Base-by-base conservation (phyloP, 2,329 filamentous ascomycete genomes). In the Chlorencoelia australis region DNA sequence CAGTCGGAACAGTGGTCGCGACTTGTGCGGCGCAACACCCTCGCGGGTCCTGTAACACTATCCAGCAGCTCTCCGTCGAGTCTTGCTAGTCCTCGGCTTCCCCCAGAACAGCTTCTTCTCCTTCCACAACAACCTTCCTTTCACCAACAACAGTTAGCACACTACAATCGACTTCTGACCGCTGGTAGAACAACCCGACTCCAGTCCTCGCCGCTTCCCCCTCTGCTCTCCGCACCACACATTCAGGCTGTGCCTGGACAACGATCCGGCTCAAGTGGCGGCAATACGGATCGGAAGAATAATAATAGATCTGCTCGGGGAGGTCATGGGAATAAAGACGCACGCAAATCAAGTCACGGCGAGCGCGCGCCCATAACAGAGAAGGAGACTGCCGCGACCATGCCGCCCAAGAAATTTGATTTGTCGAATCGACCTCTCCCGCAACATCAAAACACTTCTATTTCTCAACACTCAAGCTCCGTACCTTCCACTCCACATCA, bases 401-500 rank as follows among this genome's bases (percentile, higher is more conserved):
- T 57, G 54, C 47, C 51, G 32, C 39, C 42, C 30, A 55, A 56
- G 43, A 56, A 56, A 35, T 45, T 54, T 40, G 52, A 55, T 27
- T 31, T 52, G 37, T 41, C 46, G 16, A 49, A 50, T 40, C 47
- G 50, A 49, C 48, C 52, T 42, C 45, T 51, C 30, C 48, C 50
- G 47, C 63, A 56, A 62, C 69, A 47, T 63, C 68, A 41, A 62
- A 69, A 44, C 60, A 73, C 46, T 47, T 57, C 30, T 46, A 62
- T 62, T 40, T 71, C 68, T 30, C 75, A 77, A 35, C 75, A 93
- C 56, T 93, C 89, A 16, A 94, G 73, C 57, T 96, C 89, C 7
- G 84, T 95, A 32, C 89, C 89, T 1, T 93, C 89, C 1, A 96
- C 89, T 3, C 91, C 89, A 7, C 84, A 89, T 54, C 88, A 95